Percentiles rank a stretch among this genome's conserved stretches.
Evolutionary conservation across 2,329 filamentous ascomycete species (phyloP).

Genomic region (Xylariomycetidae sp.): DNA sequence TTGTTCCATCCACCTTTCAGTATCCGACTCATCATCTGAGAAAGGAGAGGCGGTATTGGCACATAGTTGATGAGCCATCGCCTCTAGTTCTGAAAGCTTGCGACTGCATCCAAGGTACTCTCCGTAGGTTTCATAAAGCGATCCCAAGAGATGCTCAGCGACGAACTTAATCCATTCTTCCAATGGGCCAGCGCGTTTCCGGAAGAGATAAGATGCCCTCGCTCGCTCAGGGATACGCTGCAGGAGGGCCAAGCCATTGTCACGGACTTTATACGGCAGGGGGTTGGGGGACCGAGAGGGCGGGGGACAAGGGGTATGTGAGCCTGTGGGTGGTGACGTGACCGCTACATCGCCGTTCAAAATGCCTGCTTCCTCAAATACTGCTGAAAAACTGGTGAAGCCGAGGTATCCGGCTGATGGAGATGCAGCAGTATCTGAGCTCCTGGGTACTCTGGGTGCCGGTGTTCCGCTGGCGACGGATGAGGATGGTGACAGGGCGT

Average conservation of each 20-base stretch:
- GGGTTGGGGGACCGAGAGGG: no score
- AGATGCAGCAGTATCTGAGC: constrained; percentile 1
- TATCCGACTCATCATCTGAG: constrained; percentile 26
- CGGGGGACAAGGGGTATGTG: background rate
- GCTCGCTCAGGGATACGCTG: constrained; percentile 1
- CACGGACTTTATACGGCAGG: constrained; percentile 1
- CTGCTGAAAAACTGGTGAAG: constrained; percentile 36
- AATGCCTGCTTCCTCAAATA: constrained; percentile 30
- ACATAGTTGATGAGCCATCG: constrained; percentile 30
- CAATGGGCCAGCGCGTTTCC: background rate
- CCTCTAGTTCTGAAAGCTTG: constrained; percentile 23
- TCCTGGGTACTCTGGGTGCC: background rate
- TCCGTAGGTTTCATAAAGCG: constrained; percentile 27
- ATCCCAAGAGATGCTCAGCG: constrained; percentile 21
- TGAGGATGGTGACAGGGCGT: constrained; percentile 5
- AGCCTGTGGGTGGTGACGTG: background rate
- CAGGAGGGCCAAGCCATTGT: background rate
- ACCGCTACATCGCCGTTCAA: no score
- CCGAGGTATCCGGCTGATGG: constrained; percentile 30
- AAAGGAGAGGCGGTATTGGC: constrained; percentile 31
- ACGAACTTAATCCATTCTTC: constrained; percentile 24
- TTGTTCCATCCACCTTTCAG: constrained; percentile 31
- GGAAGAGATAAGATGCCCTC: constrained; percentile 1
- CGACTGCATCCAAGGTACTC: constrained; percentile 17
- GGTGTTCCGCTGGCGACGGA: background rate